These are phyloP conservation scores for Trichoderma orchidacearum DNA, from an alignment of 495 filamentous ascomycete species.

Conservation along the genomic window DNA sequence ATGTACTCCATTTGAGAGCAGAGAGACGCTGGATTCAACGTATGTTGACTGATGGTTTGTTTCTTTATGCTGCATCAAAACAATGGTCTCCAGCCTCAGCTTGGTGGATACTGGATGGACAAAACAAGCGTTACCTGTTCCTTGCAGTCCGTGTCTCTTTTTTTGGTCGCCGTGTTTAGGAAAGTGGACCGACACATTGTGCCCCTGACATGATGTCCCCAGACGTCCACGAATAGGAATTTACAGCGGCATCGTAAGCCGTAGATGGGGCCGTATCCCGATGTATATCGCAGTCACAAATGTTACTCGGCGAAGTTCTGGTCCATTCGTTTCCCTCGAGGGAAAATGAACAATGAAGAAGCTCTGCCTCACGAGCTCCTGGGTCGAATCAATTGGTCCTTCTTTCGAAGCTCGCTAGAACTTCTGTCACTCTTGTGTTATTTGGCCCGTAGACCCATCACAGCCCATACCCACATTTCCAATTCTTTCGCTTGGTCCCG, in stretches of 20 bases:
- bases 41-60: too few relatives aligned
- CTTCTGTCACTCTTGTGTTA: not conserved
- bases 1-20: too few relatives aligned
- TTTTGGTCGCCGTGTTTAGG: not conserved
- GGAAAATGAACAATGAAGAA: not conserved
- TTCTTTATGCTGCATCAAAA: too few relatives aligned
- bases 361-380: not conserved
- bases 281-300: not conserved
- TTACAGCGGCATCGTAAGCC: not conserved
- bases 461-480: not conserved
- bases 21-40: too few relatives aligned
- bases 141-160: not conserved
- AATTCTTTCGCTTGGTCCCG: not conserved
- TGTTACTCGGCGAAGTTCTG: not conserved
- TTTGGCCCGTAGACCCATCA: not conserved
- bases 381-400: not conserved
- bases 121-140: too few relatives aligned
- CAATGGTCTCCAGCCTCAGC: too few relatives aligned
- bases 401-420: not conserved
- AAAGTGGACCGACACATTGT: not conserved
- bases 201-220: not conserved
- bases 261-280: not conserved
- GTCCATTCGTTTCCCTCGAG: not conserved
- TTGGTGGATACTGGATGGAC: too few relatives aligned
- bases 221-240: not conserved